Conservation (phyloP, 2,329 filamentous ascomycete genomes). For the Aspergillus caelatus region DNA sequence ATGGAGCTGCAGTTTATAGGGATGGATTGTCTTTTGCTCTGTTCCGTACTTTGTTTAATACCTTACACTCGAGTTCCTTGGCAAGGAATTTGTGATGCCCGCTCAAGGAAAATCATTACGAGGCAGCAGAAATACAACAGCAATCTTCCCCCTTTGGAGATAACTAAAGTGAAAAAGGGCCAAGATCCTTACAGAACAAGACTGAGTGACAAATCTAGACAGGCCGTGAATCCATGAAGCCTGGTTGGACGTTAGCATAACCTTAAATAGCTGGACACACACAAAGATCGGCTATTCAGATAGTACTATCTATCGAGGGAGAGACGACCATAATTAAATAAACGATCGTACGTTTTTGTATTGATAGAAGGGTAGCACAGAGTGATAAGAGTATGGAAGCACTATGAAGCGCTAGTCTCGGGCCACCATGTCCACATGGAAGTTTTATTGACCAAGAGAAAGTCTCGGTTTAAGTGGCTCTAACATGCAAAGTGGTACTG, state of each 20-base stretch:
- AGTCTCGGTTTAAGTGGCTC: conserved; percentile 7
- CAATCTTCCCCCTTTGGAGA: no score
- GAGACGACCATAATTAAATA: not conserved
- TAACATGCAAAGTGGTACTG: conserved; percentile 1
- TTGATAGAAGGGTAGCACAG: not conserved
- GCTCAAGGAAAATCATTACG: no score
- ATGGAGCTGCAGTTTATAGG: not conserved
- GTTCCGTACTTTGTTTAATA: no score
- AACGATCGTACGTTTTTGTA: not conserved
- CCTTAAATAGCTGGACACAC: not conserved
- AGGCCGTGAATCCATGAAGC: not conserved
- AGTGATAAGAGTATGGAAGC: not conserved
- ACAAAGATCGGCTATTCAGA: not conserved
- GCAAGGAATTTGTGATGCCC: no score
- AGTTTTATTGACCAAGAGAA: not conserved
- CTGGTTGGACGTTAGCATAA: not conserved
- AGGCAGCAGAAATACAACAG: no score
- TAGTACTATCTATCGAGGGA: not conserved
- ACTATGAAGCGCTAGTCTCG: conserved; percentile 5
- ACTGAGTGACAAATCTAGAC: not conserved
- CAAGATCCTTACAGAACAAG: not conserved
- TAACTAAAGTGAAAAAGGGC: not conserved
- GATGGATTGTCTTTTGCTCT: not conserved
- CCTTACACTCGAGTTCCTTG: no score
- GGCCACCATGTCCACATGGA: not conserved